Evolutionary conservation across 169 alveolate genomes (phyloP).

Genomic region (Cryptosporidium parvum): DNA sequence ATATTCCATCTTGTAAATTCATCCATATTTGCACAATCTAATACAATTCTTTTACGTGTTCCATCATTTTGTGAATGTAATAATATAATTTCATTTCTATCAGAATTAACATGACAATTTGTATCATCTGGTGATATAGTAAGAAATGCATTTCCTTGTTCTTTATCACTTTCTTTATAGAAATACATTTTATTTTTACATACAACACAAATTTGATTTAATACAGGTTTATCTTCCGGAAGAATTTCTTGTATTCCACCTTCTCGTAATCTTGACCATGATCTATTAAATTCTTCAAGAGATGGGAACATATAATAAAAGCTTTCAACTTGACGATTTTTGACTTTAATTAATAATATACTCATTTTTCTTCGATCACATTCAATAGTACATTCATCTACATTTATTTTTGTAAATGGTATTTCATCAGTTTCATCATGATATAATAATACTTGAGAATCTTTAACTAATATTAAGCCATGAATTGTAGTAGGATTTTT

Average conservation of each 20-base stretch:
- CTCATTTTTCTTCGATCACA: conserved; percentile 74
- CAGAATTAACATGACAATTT: conserved; percentile 59
- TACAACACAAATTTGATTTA: conserved; percentile 66
- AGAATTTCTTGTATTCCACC: conserved; percentile 56
- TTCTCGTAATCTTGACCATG: conserved; percentile 69
- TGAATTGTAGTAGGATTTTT: background rate
- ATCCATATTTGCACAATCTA: conserved; percentile 72
- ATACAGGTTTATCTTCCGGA: conserved; percentile 12
- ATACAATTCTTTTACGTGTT: conserved; percentile 20
- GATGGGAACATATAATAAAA: conserved; percentile 72
- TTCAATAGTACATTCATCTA: conserved; percentile 17
- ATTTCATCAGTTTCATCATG: conserved; percentile 42
- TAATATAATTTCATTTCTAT: conserved; percentile 56
- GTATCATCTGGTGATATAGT: conserved; percentile 75
- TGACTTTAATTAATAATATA: conserved; percentile 34
- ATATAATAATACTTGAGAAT: conserved; percentile 33
- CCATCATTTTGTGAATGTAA: conserved; percentile 53
- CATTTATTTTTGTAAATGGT: conserved; percentile 47
- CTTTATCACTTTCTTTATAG: conserved; percentile 16
- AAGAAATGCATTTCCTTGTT: background rate
- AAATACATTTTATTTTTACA: conserved; percentile 68
- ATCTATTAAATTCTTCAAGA: conserved; percentile 62
- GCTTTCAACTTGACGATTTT: conserved; percentile 38
- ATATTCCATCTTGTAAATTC: conserved; percentile 68
- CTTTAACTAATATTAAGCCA: conserved; percentile 40